Evolutionary conservation across 2,329 filamentous ascomycete genomes (phyloP).

Genomic region (Cladosporium cucumerinum): DNA sequence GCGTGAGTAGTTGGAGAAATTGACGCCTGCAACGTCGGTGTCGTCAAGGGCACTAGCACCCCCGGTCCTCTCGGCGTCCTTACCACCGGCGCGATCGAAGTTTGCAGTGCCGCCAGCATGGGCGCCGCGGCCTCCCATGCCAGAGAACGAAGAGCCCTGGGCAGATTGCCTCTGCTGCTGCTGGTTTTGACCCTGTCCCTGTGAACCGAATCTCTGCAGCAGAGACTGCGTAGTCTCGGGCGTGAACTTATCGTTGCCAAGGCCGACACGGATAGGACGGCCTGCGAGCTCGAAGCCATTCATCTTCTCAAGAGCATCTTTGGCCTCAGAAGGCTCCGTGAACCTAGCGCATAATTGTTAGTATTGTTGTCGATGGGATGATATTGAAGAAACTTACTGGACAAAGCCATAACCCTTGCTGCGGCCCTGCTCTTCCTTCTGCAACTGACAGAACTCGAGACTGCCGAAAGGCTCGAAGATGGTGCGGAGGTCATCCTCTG

Average conservation of each 20-base stretch:
- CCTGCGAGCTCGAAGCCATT: slow-evolving; percentile 94
- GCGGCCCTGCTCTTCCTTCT: slow-evolving; percentile 88
- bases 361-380: background rate
- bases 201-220: slow-evolving; percentile 84
- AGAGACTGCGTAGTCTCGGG: slow-evolving; percentile 92
- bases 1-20: slow-evolving; percentile 99
- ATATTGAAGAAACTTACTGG: slow-evolving; percentile 64
- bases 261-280: slow-evolving; percentile 94
- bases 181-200: slow-evolving; percentile 46
- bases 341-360: slow-evolving; percentile 26
- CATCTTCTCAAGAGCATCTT: slow-evolving; percentile 96
- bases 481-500: slow-evolving; percentile 89
- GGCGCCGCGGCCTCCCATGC: slow-evolving; percentile 79
- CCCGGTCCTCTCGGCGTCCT: slow-evolving; percentile 80
- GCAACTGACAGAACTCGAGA: slow-evolving; percentile 94
- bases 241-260: slow-evolving; percentile 99
- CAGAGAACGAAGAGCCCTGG: slow-evolving; percentile 75
- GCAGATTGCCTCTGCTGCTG: slow-evolving; percentile 39
- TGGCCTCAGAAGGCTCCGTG: slow-evolving; percentile 76
- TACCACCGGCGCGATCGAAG: slow-evolving; percentile 86
- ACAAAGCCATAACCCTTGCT: slow-evolving; percentile 98
- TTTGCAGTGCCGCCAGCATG: slow-evolving; percentile 70
- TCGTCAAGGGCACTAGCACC: slow-evolving; percentile 95
- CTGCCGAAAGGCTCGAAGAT: slow-evolving; percentile 98
- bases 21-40: slow-evolving; percentile 94